Conservation (phyloP, 78 protist species). For the Tieghemostelium lacteum region DNA sequence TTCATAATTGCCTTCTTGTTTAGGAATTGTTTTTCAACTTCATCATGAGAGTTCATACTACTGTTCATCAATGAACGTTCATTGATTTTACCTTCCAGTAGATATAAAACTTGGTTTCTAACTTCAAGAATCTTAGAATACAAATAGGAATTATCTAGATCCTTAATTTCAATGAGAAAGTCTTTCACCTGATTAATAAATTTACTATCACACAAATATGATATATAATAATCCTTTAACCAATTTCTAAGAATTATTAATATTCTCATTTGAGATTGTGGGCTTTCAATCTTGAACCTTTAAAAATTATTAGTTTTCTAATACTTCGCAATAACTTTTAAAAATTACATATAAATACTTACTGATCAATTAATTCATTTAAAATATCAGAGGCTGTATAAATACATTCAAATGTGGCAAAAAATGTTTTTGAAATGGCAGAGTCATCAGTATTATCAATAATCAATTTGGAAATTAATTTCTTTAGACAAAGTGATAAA, state of each 20-base stretch:
- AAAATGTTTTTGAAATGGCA: conserved; percentile 50
- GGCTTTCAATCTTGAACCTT: conserved; percentile 63
- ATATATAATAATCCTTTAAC: conserved; percentile 59
- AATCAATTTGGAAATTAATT: conserved; percentile 22
- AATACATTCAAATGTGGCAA: conserved; percentile 64
- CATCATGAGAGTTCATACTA: not conserved
- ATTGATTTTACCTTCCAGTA: conserved; percentile 20
- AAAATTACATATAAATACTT: conserved; percentile 1
- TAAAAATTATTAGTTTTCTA: not conserved
- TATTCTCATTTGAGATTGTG: conserved; percentile 70
- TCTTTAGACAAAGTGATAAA: conserved; percentile 16
- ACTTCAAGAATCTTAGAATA: conserved; percentile 29
- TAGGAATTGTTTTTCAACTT: conserved; percentile 21
- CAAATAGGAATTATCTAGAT: conserved; percentile 17
- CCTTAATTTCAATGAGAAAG: conserved; percentile 38
- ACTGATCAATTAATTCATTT: conserved; percentile 28
- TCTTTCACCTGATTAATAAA: conserved; percentile 37
- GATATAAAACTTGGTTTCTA: conserved; percentile 27
- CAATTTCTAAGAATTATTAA: conserved; percentile 63
- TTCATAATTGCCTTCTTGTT: conserved; percentile 29
- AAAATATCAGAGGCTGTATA: conserved; percentile 23
- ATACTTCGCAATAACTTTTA: not conserved
- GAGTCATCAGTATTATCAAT: conserved; percentile 34
- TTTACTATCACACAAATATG: conserved; percentile 22
- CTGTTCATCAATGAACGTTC: not conserved